Evolutionary conservation across 1,284 basidiomycete genomes (phyloP), one percentile per base, ranked within the genome.

Genomic region (Fereydounia khargensis): DNA sequence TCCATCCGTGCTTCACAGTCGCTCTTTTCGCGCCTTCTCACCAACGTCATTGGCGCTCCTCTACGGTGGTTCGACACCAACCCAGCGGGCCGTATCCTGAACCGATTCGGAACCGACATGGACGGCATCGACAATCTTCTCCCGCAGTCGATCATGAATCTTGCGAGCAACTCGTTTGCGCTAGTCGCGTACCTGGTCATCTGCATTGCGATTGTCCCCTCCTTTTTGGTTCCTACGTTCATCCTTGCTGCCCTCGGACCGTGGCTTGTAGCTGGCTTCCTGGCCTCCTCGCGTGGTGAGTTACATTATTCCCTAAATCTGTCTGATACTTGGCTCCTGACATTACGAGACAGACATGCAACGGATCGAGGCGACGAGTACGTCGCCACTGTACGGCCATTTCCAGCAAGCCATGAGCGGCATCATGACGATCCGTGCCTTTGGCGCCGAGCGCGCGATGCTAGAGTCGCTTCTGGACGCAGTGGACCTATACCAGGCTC

Each of bases 21-120:
- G 3, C 47, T 76, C 20, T 76, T 70, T 32, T 19, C 47, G 10
- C 40, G 42, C 18, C 56, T 76, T 3, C 58, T 76, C 14, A 34
- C 39, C 16, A 57, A 59, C 7, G 62, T 76, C 10, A 50, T 74
- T 6, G 30, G 55, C 1, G 68, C 74, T 0, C 63, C 66, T 3
- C 38, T 71, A 0, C 54, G 70, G 3, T 76, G 58, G 56, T 72
- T 72, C 38, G 73, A 76, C 35, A 40, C 59, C 16, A 70, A 64
- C 1, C 73, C 74, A 3, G 24, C 55, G 4, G 74, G 73, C 1
- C 53, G 65, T 0, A 60, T 76, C 40, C 53, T 59, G 31, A 68
- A 74, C 11, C 64, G 74, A 3, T 74, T 76, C 33, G 62, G 66
- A 3, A 60, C 58, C 21, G 74, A 76, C 45, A 47, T 75, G 39